phyloP scores from a whole-genome alignment of 1,284 basidiomycete species.

The Cutaneotrichosporon mucoides region DNA sequence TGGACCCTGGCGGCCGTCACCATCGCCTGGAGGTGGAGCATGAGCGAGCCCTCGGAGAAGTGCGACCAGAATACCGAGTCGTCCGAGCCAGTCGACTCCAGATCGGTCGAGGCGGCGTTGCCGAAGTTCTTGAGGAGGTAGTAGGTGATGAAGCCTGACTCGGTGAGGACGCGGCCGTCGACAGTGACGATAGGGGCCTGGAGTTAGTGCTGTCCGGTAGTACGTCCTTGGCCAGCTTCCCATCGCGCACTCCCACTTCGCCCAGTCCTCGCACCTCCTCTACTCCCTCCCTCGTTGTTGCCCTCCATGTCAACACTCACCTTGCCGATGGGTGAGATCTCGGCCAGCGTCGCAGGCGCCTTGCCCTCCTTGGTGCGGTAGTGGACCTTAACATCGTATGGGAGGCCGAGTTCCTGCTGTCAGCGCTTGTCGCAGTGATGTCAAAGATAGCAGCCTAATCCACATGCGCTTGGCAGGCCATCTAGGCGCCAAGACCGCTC shows the following conservation, averaged over 20 bases:
- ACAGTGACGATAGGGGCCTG: slow-evolving; percentile 33
- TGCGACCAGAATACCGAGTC: slow-evolving; percentile 34
- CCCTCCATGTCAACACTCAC: slow-evolving; percentile 8
- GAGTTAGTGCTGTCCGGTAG: not conserved
- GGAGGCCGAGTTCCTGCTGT: slow-evolving; percentile 29
- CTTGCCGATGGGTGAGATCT: slow-evolving; percentile 33
- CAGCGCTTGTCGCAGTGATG: not conserved
- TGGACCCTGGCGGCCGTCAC: not conserved
- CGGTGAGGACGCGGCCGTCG: slow-evolving; percentile 29
- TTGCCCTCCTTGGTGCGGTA: slow-evolving; percentile 22
- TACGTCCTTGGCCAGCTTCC: too few relatives aligned
- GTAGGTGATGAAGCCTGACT: slow-evolving; percentile 38
- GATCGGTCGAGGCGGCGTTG: not conserved
- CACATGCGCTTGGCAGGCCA: not conserved
- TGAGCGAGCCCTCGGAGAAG: slow-evolving; percentile 38
- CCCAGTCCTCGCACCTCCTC: too few relatives aligned
- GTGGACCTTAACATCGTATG: slow-evolving; percentile 37
- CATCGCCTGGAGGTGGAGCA: slow-evolving; percentile 30
- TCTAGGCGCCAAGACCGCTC: too few relatives aligned
- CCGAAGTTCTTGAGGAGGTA: slow-evolving; percentile 22
- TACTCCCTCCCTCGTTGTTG: not conserved
- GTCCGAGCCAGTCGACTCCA: slow-evolving; percentile 24
- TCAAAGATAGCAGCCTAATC: not conserved
- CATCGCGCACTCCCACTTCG: too few relatives aligned
- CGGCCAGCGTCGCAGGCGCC: slow-evolving; percentile 27